Evolutionary conservation across 2,329 filamentous ascomycete genomes (phyloP).

Genomic region (Calonectria pauciramosa): DNA sequence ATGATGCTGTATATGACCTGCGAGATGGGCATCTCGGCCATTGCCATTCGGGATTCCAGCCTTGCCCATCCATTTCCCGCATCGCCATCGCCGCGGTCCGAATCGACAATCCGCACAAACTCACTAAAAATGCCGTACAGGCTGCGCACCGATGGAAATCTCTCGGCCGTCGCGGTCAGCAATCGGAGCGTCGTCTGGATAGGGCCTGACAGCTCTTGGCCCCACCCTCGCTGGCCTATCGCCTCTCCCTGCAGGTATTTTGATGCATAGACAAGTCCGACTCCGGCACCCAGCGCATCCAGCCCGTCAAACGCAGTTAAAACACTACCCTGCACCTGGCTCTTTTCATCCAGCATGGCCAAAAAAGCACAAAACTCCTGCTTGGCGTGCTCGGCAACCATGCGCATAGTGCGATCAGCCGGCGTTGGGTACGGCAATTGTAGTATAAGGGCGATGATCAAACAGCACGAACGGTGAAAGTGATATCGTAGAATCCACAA

Average conservation of each 20-base stretch:
- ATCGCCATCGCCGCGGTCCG: neutral
- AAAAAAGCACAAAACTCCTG: constrained; percentile 11
- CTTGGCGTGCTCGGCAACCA: constrained; percentile 18
- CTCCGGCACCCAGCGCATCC: constrained; percentile 9
- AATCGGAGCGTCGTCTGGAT: constrained; percentile 6
- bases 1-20: constrained; percentile 8
- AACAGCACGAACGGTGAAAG: constrained; percentile 19
- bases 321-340: constrained; percentile 5
- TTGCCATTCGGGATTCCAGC: neutral
- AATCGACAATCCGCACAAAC: neutral
- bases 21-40: constrained; percentile 3
- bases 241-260: constrained; percentile 10
- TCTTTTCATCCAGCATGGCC: constrained; percentile 17
- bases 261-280: constrained; percentile 12
- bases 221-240: neutral
- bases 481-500: constrained; percentile 16
- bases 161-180: constrained; percentile 4
- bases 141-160: neutral
- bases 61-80: neutral
- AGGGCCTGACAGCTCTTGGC: neutral
- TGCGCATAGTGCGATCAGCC: neutral
- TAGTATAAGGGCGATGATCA: constrained; percentile 9
- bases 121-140: constrained; percentile 3
- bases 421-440: neutral
- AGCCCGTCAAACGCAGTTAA: constrained; percentile 24